Percentiles rank a stretch among this genome's conserved stretches.
phyloP scores from a whole-genome alignment of 768 basidiomycete genomes.

The Pleurotus salmoneostramineus region DNA sequence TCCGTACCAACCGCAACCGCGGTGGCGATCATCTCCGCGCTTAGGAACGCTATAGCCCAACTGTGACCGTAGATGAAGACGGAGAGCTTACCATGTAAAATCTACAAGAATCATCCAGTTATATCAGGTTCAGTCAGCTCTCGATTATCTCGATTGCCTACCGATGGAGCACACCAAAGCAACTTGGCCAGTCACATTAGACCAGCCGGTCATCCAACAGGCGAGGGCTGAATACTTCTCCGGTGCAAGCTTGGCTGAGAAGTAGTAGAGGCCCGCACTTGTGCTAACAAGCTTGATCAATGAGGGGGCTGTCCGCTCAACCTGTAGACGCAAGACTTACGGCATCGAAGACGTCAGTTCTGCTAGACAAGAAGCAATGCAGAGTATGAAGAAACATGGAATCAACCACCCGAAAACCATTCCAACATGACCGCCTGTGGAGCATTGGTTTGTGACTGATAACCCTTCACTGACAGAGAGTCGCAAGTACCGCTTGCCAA shows the following conservation, averaged over 20 bases:
- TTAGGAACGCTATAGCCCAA: not conserved
- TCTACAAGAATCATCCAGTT: not conserved
- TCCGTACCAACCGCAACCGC: slow-evolving; percentile 52
- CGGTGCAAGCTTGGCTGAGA: slow-evolving; percentile 56
- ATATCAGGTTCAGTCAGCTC: not conserved
- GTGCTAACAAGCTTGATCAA: slow-evolving; percentile 29
- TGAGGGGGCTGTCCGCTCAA: too few species aligned
- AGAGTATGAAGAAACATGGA: slow-evolving; percentile 53
- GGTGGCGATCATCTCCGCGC: slow-evolving; percentile 62
- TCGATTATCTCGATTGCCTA: slow-evolving; percentile 34
- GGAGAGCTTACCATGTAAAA: slow-evolving; percentile 1
- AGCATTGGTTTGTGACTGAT: not conserved
- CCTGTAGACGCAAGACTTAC: slow-evolving; percentile 20
- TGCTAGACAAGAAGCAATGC: slow-evolving; percentile 51
- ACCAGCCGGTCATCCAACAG: slow-evolving; percentile 58
- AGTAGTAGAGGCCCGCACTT: slow-evolving; percentile 61
- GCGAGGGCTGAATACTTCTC: slow-evolving; percentile 44
- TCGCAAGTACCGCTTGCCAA: slow-evolving; percentile 40
- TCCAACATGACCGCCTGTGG: slow-evolving; percentile 56
- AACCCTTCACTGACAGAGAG: not conserved
- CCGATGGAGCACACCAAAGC: slow-evolving; percentile 49
- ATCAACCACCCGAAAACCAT: slow-evolving; percentile 67
- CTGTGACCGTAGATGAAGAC: not conserved
- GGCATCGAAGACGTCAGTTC: slow-evolving; percentile 60
- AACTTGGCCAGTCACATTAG: slow-evolving; percentile 61